Percentiles rank a stretch among this genome's conserved stretches.
phyloP scores from a whole-genome alignment of 2,329 filamentous ascomycete genomes.

The Aureobasidium sp. region DNA sequence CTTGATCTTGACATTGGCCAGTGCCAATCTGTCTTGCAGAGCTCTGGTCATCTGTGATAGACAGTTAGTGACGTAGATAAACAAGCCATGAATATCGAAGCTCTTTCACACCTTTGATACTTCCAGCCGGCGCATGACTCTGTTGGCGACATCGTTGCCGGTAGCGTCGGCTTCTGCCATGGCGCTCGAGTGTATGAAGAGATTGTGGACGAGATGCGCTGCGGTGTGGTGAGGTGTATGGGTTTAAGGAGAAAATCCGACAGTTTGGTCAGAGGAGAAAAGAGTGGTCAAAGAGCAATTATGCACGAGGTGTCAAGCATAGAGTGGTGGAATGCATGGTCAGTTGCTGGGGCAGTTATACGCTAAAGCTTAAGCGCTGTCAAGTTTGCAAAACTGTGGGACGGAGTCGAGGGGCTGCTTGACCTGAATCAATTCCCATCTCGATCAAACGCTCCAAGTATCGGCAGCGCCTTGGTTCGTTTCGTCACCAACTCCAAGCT shows the following conservation, averaged over 20 bases:
- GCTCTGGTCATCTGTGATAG: constrained; percentile 72
- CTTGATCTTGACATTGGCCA: constrained; percentile 96
- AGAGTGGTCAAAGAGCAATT: constrained; percentile 11
- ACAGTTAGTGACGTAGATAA: constrained; percentile 14
- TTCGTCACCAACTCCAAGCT: background rate
- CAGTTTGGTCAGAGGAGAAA: constrained; percentile 10
- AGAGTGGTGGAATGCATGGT: constrained; percentile 3
- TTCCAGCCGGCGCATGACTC: constrained; percentile 29
- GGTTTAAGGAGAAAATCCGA: constrained; percentile 9
- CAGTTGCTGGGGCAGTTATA: constrained; percentile 2
- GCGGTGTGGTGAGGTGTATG: background rate
- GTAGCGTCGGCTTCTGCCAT: constrained; percentile 6
- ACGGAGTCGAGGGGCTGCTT: background rate
- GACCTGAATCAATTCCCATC: background rate
- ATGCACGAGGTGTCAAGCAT: constrained; percentile 9
- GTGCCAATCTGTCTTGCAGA: constrained; percentile 84
- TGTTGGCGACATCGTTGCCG: constrained; percentile 24
- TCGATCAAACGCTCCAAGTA: constrained; percentile 3
- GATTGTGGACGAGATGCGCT: background rate
- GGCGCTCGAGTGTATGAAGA: background rate
- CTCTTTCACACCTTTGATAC: constrained; percentile 27
- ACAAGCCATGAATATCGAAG: background rate
- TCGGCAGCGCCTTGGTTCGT: background rate
- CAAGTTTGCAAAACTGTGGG: constrained; percentile 7
- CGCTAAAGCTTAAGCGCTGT: constrained; percentile 6